Evolutionary conservation across 164 flowering plant genomes (phyloP).

Genomic region (Litsea cubeba): DNA sequence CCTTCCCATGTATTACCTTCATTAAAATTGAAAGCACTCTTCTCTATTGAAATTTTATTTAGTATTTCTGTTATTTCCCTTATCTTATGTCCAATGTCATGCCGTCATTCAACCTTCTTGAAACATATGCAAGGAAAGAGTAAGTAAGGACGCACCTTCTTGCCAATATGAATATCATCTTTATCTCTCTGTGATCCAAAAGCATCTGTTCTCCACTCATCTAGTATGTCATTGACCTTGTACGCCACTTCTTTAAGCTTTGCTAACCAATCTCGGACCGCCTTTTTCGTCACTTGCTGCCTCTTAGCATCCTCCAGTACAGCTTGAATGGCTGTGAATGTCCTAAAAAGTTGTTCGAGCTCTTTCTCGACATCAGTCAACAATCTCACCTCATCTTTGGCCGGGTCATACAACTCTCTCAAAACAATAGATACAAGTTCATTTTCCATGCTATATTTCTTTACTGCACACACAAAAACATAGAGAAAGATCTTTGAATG

Average conservation of each 20-base stretch:
- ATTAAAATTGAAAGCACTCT: background rate
- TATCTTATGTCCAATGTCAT: background rate
- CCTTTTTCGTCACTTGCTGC: background rate
- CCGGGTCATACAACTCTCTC: no score
- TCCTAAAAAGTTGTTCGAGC: background rate
- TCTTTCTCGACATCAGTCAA: background rate
- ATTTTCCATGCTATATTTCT: no score
- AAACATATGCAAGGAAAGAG: background rate
- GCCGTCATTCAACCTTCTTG: background rate
- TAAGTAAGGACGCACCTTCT: background rate
- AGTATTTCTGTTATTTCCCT: background rate
- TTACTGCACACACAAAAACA: no score
- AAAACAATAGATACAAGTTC: no score
- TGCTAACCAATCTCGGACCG: background rate
- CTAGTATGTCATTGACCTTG: conserved; percentile 3
- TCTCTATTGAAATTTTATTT: background rate
- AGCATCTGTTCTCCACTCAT: background rate
- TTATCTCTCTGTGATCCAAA: background rate
- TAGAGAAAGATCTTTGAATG: no score
- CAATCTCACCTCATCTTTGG: no score
- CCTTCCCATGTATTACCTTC: background rate
- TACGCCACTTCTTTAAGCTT: background rate
- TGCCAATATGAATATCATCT: background rate
- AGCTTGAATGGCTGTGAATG: background rate
- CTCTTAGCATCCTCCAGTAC: background rate